These are phyloP conservation scores for Xylaria sp. DNA, from an alignment of 2,329 filamentous ascomycete genomes.

Conservation along the genomic window DNA sequence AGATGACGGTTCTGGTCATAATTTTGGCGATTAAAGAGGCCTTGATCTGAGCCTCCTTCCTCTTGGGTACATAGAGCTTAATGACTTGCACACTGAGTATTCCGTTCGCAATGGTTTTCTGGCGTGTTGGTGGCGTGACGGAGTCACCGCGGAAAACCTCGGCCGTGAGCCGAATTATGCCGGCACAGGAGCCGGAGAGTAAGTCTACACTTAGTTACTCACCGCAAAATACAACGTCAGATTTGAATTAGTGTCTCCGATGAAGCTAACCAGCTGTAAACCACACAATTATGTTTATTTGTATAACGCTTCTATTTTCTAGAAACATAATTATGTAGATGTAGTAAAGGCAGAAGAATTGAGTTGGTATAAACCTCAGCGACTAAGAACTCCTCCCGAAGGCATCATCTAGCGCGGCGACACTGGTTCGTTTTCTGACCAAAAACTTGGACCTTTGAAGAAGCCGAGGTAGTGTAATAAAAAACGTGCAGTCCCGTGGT, in stretches of 20 bases:
- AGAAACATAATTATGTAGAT: slow-evolving; percentile 3
- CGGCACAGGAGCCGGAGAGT: slow-evolving; percentile 12
- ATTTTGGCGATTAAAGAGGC: neutral
- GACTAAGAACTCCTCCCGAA: neutral
- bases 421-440: no score
- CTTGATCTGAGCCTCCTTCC: slow-evolving; percentile 11
- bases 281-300: neutral
- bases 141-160: slow-evolving; percentile 6
- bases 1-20: neutral
- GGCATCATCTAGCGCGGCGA: neutral
- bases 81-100: neutral
- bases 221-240: slow-evolving; percentile 4
- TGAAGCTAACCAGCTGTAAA: neutral
- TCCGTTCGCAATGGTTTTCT: neutral
- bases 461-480: neutral
- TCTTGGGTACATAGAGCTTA: slow-evolving; percentile 7
- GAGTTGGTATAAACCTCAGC: neutral
- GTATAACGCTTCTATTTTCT: neutral
- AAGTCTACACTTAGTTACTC: neutral
- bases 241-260: neutral
- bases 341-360: neutral
- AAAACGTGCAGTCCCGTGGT: no score
- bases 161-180: slow-evolving; percentile 16
- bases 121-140: slow-evolving; percentile 14
- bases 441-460: neutral